phyloP scores from a whole-genome alignment of 305 asterid species.

The Solanum hybrid region DNA sequence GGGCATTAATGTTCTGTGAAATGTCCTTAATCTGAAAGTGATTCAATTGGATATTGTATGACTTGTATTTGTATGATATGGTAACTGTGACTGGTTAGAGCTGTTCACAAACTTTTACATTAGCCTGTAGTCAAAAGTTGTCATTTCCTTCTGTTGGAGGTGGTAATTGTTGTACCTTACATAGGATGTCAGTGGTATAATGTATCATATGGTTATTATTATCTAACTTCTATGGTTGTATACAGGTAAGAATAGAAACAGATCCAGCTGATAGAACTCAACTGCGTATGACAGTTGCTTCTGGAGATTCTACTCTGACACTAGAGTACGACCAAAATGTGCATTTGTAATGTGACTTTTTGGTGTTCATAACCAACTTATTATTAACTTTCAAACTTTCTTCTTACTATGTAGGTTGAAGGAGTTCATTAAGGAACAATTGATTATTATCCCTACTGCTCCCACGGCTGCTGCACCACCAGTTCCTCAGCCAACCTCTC shows the following conservation, averaged over 20 bases:
- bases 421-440: constrained; percentile 88
- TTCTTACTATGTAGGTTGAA: constrained; percentile 50
- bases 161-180: not conserved
- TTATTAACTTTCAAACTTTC: not conserved
- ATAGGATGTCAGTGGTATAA: not conserved
- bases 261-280: constrained; percentile 99
- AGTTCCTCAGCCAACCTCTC: constrained; percentile 39
- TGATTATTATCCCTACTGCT: constrained; percentile 60
- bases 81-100: not conserved
- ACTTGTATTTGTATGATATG: not conserved
- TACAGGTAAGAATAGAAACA: constrained; percentile 91
- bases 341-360: not conserved
- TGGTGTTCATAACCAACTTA: not conserved
- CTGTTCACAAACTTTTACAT: not conserved
- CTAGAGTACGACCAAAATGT: constrained; percentile 59
- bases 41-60: not conserved
- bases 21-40: not conserved
- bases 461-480: constrained; percentile 39
- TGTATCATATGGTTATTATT: not conserved
- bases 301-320: constrained; percentile 87
- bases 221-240: constrained; percentile 5
- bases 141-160: not conserved
- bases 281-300: constrained; percentile 88
- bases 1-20: not conserved
- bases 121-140: not conserved